Conservation (phyloP, 768 basidiomycete genomes). For the Termitomyces sp. region DNA sequence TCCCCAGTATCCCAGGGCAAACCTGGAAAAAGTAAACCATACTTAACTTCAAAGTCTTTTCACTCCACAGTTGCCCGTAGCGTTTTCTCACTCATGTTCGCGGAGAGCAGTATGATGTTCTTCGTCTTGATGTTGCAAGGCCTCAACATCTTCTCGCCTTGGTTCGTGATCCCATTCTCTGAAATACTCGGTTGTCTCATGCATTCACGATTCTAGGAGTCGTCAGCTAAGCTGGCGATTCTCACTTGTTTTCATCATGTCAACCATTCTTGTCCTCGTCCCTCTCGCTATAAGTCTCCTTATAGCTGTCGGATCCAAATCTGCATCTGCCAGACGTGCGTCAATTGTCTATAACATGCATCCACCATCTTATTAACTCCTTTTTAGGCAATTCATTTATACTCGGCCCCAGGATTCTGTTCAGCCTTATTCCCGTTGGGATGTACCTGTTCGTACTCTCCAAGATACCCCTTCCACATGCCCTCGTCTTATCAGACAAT, state of each 20-base stretch:
- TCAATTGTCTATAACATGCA: neutral
- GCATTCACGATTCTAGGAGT: conserved; percentile 31
- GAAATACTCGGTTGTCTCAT: neutral
- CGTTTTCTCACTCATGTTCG: conserved; percentile 65
- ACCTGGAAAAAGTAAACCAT: conserved; percentile 12
- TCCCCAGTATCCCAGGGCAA: conserved; percentile 26
- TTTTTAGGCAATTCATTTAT: conserved; percentile 11
- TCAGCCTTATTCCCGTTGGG: conserved; percentile 45
- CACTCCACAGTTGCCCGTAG: conserved; percentile 54
- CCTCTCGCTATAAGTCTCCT: conserved; percentile 62
- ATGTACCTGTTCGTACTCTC: conserved; percentile 58
- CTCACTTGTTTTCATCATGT: conserved; percentile 57
- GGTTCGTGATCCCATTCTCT: conserved; percentile 25
- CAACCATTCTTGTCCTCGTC: conserved; percentile 56
- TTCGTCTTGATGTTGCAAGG: conserved; percentile 70
- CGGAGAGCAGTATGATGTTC: conserved; percentile 72
- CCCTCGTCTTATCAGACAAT: conserved; percentile 32
- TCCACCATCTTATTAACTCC: neutral
- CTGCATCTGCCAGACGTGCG: conserved; percentile 17
- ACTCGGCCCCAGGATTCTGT: conserved; percentile 26
- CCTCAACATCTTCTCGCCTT: conserved; percentile 42
- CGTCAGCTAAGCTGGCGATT: conserved; percentile 64
- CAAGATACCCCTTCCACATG: conserved; percentile 59
- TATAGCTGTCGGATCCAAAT: conserved; percentile 35
- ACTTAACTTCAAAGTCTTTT: conserved; percentile 15